Evolutionary conservation across 768 basidiomycete genomes (phyloP), one percentile per base, ranked within the genome.

Genomic region (Xerocomellus dryophilus): DNA sequence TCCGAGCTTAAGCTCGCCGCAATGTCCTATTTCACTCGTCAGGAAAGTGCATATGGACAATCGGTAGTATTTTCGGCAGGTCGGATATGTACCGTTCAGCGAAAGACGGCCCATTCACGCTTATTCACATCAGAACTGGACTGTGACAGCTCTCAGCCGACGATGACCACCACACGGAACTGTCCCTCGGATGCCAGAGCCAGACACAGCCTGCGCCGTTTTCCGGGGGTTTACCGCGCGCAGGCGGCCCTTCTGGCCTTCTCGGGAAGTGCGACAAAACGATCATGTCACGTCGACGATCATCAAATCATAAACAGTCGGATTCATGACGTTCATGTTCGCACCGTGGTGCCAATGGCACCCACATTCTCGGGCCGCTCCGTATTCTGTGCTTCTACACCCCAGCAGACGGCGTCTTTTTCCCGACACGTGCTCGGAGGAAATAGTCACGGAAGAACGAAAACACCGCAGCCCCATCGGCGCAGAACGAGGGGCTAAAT

Each of bases 21-120:
- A 48, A 40, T 47, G 47, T 43, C 55, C 43, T 20, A 41, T 43
- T n/a, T 41, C 45, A 46, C n/a, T n/a, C 47, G 12, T 21, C 50
- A 47, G 12, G 43, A 48, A 50, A 35, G 11, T 27, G 45, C 51
- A 49, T 32, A 54, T 50, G 51, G 31, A 44, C 43, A 29, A 40
- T 51, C 61, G 64, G 64, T 54, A 14, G 57, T 45, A 58, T 64
- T 62, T 10, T 50, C 52, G 55, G 52, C 53, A 39, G 38, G 32
- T 46, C 44, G 40, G 40, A 41, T 18, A 39, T 32, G 47, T 49
- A 27, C 17, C 31, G 31, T 38, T 43, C 32, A 15, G n/a, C n/a
- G n/a, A n/a, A n/a, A n/a, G n/a, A n/a, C 32, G 38, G 12, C 17
- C 32, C 45, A 38, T 20, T 43, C 49, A 47, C 25, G 49, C 43